Percentiles rank a stretch among this genome's conserved stretches.
Conservation (phyloP, 768 basidiomycete genomes). For the Dioszegia hungarica region DNA sequence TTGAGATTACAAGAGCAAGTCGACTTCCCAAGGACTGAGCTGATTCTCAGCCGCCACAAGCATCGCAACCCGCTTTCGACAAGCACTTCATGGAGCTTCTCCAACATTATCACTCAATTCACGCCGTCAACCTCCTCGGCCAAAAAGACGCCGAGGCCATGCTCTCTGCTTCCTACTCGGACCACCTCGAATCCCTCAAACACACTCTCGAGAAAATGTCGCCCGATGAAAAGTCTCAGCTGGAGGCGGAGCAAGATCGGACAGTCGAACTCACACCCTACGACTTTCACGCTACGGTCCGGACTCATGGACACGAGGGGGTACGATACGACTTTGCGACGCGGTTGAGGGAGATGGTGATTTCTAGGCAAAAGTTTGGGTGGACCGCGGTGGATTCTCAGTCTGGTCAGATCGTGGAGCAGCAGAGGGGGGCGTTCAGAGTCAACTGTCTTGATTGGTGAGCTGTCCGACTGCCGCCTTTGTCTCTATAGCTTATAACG, state of each 20-base stretch:
- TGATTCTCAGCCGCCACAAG: conserved; percentile 61
- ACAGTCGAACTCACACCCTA: conserved; percentile 64
- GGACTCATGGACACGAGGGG: conserved; percentile 77
- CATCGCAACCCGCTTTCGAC: conserved; percentile 95
- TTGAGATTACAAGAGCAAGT: conserved; percentile 62
- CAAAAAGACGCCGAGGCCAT: conserved; percentile 86
- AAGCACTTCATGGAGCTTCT: conserved; percentile 82
- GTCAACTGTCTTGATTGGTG: conserved; percentile 48
- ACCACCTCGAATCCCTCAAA: conserved; percentile 57
- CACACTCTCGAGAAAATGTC: conserved; percentile 17
- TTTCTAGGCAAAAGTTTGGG: conserved; percentile 71
- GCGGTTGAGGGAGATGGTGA: conserved; percentile 42
- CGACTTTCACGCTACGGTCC: conserved; percentile 85
- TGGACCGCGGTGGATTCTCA: conserved; percentile 56
- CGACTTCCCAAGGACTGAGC: neutral
- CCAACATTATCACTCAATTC: conserved; percentile 75
- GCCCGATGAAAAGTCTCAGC: conserved; percentile 38
- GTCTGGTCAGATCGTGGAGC: conserved; percentile 55
- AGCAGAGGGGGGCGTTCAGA: conserved; percentile 82
- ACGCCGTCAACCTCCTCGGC: conserved; percentile 87
- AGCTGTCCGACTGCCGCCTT: conserved; percentile 12
- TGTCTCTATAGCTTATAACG: neutral
- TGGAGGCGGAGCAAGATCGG: conserved; percentile 31
- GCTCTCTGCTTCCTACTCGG: conserved; percentile 73
- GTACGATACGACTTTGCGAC: conserved; percentile 67